Evolutionary conservation across 108 stramenopile genomes (phyloP).

Genomic region (Aureococcus anophagefferens): DNA sequence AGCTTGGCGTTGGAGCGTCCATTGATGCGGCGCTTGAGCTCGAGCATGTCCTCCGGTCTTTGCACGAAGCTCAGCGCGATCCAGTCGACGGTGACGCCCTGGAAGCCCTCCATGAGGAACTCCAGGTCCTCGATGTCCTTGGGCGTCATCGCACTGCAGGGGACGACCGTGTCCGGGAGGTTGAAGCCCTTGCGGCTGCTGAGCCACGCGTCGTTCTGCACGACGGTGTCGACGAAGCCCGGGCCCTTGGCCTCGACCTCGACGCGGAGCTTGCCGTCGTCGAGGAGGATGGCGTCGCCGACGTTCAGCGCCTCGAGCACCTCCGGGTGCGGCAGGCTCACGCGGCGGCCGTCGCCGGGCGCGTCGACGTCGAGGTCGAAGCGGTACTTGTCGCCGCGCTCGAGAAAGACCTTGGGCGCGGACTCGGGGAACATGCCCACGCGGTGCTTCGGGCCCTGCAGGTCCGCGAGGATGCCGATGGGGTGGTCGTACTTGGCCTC

Average conservation of each 20-base stretch:
- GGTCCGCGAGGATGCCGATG: constrained; percentile 81
- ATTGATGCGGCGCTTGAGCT: constrained; percentile 40
- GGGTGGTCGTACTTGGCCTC: constrained; percentile 88
- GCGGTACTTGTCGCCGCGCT: constrained; percentile 68
- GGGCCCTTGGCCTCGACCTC: constrained; percentile 64
- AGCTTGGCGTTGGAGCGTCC: constrained; percentile 40
- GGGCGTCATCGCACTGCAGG: constrained; percentile 74
- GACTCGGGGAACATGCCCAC: constrained; percentile 74
- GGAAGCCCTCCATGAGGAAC: constrained; percentile 49
- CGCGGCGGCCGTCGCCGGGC: constrained; percentile 68
- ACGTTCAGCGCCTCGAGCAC: constrained; percentile 72
- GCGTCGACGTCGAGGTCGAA: constrained; percentile 64
- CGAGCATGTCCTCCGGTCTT: constrained; percentile 69
- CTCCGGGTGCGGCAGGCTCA: constrained; percentile 83
- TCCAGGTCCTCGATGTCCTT: constrained; percentile 81
- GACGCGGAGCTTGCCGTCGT: constrained; percentile 89
- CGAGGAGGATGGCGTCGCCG: constrained; percentile 77
- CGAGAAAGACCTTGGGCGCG: constrained; percentile 50
- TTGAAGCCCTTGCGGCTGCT: not conserved
- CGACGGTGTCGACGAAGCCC: constrained; percentile 67
- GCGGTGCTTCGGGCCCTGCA: constrained; percentile 90
- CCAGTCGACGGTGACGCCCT: constrained; percentile 84
- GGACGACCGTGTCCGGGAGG: constrained; percentile 39
- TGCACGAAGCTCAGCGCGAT: constrained; percentile 90
- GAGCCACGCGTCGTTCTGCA: constrained; percentile 73